These are phyloP conservation scores for Penicillium sp. DNA, from an alignment of 2,329 filamentous ascomycete species.

Conservation along the genomic window DNA sequence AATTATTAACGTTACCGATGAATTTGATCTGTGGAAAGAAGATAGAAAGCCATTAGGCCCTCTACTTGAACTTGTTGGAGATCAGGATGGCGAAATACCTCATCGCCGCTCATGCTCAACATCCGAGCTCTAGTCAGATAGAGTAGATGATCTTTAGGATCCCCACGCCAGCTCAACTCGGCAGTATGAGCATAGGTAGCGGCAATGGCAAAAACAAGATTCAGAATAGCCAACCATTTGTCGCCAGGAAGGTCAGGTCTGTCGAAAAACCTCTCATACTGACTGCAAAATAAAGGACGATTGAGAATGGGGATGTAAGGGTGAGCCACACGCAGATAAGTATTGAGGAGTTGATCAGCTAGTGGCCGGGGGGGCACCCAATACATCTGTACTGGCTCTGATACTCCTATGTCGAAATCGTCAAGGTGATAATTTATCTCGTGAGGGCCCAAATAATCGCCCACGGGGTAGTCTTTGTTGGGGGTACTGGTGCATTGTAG, in stretches of 20 bases:
- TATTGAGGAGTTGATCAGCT: slow-evolving; percentile 36
- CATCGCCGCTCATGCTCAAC: slow-evolving; percentile 31
- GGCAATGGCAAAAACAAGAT: slow-evolving; percentile 43
- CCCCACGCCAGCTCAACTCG: slow-evolving; percentile 26
- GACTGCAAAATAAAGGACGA: slow-evolving; percentile 31
- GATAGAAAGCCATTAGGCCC: slow-evolving; percentile 36
- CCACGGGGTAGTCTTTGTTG: background rate
- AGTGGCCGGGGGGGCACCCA: slow-evolving; percentile 32
- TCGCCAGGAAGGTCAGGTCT: slow-evolving; percentile 24
- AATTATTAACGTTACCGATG: slow-evolving; percentile 31
- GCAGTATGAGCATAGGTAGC: slow-evolving; percentile 33
- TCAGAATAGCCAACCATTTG: slow-evolving; percentile 42
- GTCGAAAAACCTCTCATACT: slow-evolving; percentile 30
- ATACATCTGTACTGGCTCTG: slow-evolving; percentile 35
- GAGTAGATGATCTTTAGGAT: slow-evolving; percentile 31
- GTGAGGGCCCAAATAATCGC: background rate
- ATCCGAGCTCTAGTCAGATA: slow-evolving; percentile 40
- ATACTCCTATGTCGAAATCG: slow-evolving; percentile 35
- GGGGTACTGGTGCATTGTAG: background rate
- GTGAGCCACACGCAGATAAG: slow-evolving; percentile 37
- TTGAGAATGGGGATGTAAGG: slow-evolving; percentile 40
- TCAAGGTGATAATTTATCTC: slow-evolving; percentile 35
- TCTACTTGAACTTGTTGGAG: slow-evolving; percentile 43
- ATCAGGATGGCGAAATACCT: slow-evolving; percentile 36
- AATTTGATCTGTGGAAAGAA: slow-evolving; percentile 36